phyloP scores from a whole-genome alignment of 495 filamentous ascomycete genomes.

The Trichoderma virens region DNA sequence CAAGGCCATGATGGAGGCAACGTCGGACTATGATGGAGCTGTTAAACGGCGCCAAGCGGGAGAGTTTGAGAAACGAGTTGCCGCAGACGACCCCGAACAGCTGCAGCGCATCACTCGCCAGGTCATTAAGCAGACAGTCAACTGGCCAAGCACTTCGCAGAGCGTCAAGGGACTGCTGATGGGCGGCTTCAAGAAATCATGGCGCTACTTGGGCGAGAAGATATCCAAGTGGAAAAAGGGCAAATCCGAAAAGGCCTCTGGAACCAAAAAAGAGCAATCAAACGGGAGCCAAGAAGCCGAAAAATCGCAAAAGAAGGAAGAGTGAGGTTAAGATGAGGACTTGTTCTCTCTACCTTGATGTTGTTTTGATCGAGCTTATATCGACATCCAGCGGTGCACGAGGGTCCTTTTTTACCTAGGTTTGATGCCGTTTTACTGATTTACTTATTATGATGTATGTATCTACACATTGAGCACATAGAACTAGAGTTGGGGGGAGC shows the following conservation, averaged over 20 bases:
- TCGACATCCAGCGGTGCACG: too few species aligned
- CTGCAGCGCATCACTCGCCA: slow-evolving; percentile 58
- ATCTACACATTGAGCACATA: slow-evolving; percentile 1
- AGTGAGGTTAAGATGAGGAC: neutral
- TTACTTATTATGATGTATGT: neutral
- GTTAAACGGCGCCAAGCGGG: slow-evolving; percentile 71
- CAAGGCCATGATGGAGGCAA: slow-evolving; percentile 72
- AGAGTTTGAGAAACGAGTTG: slow-evolving; percentile 78
- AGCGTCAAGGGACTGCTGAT: slow-evolving; percentile 74
- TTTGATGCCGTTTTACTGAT: neutral
- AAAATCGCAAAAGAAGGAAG: neutral
- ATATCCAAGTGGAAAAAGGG: slow-evolving; percentile 58
- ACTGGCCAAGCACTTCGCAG: slow-evolving; percentile 83
- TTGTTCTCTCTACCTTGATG: neutral
- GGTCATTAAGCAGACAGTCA: slow-evolving; percentile 77
- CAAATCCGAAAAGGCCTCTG: slow-evolving; percentile 10
- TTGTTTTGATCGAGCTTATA: neutral
- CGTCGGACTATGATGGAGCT: slow-evolving; percentile 58
- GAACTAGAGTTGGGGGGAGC: neutral
- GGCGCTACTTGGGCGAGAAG: slow-evolving; percentile 79
- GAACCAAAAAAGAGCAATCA: neutral
- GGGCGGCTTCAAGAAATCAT: slow-evolving; percentile 57
- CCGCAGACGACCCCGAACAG: slow-evolving; percentile 52
- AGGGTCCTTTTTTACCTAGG: neutral
- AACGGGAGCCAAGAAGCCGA: neutral